Conservation (phyloP, 2,329 filamentous ascomycete genomes). For the Ophiostoma montium region DNA sequence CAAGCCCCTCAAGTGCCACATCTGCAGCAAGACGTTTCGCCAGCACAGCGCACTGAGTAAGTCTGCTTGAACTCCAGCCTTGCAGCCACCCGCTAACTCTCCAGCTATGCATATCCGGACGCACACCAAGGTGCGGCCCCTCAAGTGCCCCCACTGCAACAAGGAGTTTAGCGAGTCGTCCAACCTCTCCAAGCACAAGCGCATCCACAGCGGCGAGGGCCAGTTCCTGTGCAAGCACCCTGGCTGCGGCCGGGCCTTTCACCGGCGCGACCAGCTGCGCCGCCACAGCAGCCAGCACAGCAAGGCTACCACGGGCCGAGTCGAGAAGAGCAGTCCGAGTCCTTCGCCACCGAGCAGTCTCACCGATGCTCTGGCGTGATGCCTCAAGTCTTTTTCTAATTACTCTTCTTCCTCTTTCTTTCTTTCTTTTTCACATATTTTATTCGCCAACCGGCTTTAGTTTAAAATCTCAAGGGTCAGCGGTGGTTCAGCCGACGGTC, state of each 20-base stretch:
- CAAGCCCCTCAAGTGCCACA: slow-evolving; percentile 45
- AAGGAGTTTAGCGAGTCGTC: slow-evolving; percentile 51
- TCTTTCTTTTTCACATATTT: background rate
- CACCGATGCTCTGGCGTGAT: too few species aligned
- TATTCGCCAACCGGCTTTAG: too few species aligned
- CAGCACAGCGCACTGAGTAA: slow-evolving; percentile 54
- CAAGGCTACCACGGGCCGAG: slow-evolving; percentile 8
- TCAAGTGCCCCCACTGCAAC: slow-evolving; percentile 42
- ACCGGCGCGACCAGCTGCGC: slow-evolving; percentile 45
- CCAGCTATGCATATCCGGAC: slow-evolving; percentile 52
- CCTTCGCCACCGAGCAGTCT: too few species aligned
- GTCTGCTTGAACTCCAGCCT: slow-evolving; percentile 16
- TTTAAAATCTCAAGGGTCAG: too few species aligned
- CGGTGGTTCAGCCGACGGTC: too few species aligned
- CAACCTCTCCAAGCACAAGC: slow-evolving; percentile 51
- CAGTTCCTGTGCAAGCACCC: slow-evolving; percentile 32
- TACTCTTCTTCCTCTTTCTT: background rate
- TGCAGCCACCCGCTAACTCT: background rate
- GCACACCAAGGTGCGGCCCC: slow-evolving; percentile 51
- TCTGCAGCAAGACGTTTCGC: slow-evolving; percentile 46
- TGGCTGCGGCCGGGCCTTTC: slow-evolving; percentile 42
- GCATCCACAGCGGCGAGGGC: slow-evolving; percentile 42
- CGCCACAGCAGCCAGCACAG: slow-evolving; percentile 33
- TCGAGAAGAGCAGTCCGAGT: background rate
- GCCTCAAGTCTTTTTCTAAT: too few species aligned